Evolutionary conservation across 768 basidiomycete genomes (phyloP).

Genomic region (Nidularia pulvinata): DNA sequence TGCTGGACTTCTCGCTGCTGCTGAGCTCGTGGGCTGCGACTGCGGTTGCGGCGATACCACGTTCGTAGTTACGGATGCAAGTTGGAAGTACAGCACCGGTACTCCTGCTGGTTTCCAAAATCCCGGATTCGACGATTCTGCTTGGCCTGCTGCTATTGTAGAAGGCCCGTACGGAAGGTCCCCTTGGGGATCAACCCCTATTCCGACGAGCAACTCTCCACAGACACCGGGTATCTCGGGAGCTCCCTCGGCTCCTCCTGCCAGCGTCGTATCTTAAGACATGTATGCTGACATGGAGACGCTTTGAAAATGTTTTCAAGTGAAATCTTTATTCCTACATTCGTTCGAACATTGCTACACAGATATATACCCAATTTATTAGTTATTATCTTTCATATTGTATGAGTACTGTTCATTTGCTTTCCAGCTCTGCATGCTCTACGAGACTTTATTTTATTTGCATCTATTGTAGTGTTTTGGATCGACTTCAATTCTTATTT

Average conservation of each 20-base stretch:
- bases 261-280: background rate
- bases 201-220: background rate
- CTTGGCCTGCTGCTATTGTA: slow-evolving; percentile 15
- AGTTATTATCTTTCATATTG: too few species aligned
- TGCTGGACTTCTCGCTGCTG: slow-evolving; percentile 1
- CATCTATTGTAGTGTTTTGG: too few species aligned
- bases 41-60: slow-evolving; percentile 3
- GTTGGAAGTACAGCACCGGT: slow-evolving; percentile 17
- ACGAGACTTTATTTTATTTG: too few species aligned
- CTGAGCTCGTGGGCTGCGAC: slow-evolving; percentile 12
- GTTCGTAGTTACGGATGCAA: slow-evolving; percentile 11
- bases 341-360: too few species aligned
- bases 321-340: too few species aligned
- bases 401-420: too few species aligned
- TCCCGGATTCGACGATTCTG: slow-evolving; percentile 14
- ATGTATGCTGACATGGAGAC: too few species aligned
- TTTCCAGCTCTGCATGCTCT: too few species aligned
- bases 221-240: background rate
- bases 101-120: slow-evolving; percentile 2
- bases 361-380: too few species aligned
- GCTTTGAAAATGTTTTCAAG: too few species aligned
- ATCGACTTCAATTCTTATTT: too few species aligned
- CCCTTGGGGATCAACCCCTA: slow-evolving; percentile 15
- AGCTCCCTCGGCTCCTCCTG: background rate
- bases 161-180: slow-evolving; percentile 15